Percentiles rank a stretch among this genome's conserved stretches.
These are phyloP conservation scores for Urostyla sp. DNA, from an alignment of 73 alveolate species.

Conservation along the genomic window DNA sequence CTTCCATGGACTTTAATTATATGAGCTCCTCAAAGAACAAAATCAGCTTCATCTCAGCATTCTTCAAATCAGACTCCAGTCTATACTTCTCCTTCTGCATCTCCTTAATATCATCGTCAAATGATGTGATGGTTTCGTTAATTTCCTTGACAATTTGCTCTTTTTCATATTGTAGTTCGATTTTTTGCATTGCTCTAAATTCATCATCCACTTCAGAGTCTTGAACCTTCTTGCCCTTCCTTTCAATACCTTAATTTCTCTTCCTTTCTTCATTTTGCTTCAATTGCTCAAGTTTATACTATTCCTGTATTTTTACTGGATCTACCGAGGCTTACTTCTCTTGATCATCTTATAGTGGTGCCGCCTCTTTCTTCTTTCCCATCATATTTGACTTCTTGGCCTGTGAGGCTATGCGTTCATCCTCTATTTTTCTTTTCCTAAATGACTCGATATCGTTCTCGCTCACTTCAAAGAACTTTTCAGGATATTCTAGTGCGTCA, in stretches of 20 bases:
- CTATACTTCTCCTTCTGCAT: slow-evolving; percentile 82
- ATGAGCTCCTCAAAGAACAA: slow-evolving; percentile 85
- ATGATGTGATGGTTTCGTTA: slow-evolving; percentile 63
- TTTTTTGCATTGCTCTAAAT: slow-evolving; percentile 55
- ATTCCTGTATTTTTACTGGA: slow-evolving; percentile 79
- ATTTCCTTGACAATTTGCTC: slow-evolving; percentile 57
- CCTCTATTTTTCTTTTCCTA: slow-evolving; percentile 36
- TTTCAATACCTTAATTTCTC: slow-evolving; percentile 62
- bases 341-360: slow-evolving; percentile 64
- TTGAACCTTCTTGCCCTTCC: slow-evolving; percentile 76
- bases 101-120: slow-evolving; percentile 72
- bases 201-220: slow-evolving; percentile 75
- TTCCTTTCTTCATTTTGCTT: slow-evolving; percentile 80
- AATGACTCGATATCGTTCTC: slow-evolving; percentile 60
- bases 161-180: slow-evolving; percentile 60
- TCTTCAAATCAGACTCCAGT: slow-evolving; percentile 84
- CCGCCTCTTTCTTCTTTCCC: slow-evolving; percentile 71
- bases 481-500: slow-evolving; percentile 80
- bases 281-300: slow-evolving; percentile 68
- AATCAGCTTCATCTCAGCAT: slow-evolving; percentile 89
- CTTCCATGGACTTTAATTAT: slow-evolving; percentile 80
- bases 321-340: slow-evolving; percentile 11
- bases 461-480: slow-evolving; percentile 62
- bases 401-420: slow-evolving; percentile 39
- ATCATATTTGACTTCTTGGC: slow-evolving; percentile 67